phyloP scores from a whole-genome alignment of 116 monocot genomes.

The Zostera marina region DNA sequence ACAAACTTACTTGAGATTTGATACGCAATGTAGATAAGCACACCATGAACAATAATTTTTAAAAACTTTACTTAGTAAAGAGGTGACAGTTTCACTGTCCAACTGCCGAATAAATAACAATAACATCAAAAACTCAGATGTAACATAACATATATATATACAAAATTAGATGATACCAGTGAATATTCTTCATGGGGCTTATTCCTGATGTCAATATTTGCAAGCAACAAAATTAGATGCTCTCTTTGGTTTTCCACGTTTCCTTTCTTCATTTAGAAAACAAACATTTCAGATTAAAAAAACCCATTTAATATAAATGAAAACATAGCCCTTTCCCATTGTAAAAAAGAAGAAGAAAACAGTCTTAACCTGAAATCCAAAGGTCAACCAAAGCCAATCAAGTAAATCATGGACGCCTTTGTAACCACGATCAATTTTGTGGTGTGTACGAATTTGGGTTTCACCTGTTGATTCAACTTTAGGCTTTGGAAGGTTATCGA shows the following conservation, averaged over 20 bases:
- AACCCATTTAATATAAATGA: no score
- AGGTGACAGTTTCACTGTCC: slow-evolving; percentile 31
- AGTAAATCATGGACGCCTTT: slow-evolving; percentile 52
- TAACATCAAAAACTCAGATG: background rate
- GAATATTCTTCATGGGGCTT: slow-evolving; percentile 28
- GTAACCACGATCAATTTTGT: slow-evolving; percentile 18
- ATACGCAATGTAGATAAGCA: slow-evolving; percentile 45
- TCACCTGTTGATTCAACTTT: slow-evolving; percentile 14
- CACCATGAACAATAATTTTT: slow-evolving; percentile 89
- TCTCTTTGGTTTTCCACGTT: slow-evolving; percentile 97
- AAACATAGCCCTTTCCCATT: background rate
- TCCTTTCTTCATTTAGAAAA: slow-evolving; percentile 41
- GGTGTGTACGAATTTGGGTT: slow-evolving; percentile 3
- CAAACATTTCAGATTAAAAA: no score
- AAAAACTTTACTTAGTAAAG: slow-evolving; percentile 53
- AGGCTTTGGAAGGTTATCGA: slow-evolving; percentile 49
- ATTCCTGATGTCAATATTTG: slow-evolving; percentile 60
- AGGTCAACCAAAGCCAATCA: slow-evolving; percentile 76
- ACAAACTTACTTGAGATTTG: slow-evolving; percentile 45
- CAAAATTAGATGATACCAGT: slow-evolving; percentile 18
- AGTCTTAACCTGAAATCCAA: slow-evolving; percentile 73
- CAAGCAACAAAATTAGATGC: slow-evolving; percentile 87
- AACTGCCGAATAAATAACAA: slow-evolving; percentile 27
- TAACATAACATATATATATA: background rate
- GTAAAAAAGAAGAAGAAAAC: background rate